These are phyloP conservation scores for Leccinum subtestaceum DNA, from an alignment of 768 basidiomycete genomes.

Conservation along the genomic window DNA sequence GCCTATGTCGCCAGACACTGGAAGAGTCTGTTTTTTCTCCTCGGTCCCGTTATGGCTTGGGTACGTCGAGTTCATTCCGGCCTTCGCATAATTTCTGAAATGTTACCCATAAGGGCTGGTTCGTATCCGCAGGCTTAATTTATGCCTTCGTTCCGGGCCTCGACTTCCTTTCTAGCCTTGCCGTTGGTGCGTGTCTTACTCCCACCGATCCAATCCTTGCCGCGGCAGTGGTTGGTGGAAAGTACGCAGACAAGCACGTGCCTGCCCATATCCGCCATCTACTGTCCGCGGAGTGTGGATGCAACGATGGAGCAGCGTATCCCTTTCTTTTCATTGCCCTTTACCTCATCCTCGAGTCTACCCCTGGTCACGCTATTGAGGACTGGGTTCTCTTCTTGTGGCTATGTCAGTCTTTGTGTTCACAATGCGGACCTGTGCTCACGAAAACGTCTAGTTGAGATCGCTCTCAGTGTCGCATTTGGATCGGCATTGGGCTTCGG, in stretches of 20 bases:
- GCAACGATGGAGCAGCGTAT: constrained; percentile 97
- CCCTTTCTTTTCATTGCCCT: constrained; percentile 90
- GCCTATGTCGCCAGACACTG: constrained; percentile 94
- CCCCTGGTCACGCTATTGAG: constrained; percentile 61
- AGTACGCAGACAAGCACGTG: constrained; percentile 97
- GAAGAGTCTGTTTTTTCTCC: constrained; percentile 81
- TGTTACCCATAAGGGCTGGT: constrained; percentile 69
- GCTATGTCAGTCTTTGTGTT: constrained; percentile 61
- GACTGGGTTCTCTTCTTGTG: constrained; percentile 89
- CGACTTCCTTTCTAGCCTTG: constrained; percentile 84
- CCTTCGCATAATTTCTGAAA: constrained; percentile 6
- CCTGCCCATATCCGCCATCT: constrained; percentile 73
- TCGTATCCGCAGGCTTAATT: constrained; percentile 87
- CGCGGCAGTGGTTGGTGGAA: constrained; percentile 77
- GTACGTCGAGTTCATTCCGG: constrained; percentile 41
- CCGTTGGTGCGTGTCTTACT: constrained; percentile 88
- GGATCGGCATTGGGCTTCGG: constrained; percentile 72
- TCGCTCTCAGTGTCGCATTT: constrained; percentile 70
- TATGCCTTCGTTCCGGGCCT: constrained; percentile 89
- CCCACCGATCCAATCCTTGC: constrained; percentile 58
- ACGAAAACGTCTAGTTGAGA: constrained; percentile 55
- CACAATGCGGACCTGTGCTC: constrained; percentile 1
- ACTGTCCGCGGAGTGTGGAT: constrained; percentile 76
- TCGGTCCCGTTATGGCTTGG: constrained; percentile 83
- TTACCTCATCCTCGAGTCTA: constrained; percentile 73